Evolutionary conservation across 2,329 filamentous ascomycete genomes (phyloP), one percentile per base, ranked within the genome.

Genomic region (Ilyonectria robusta): DNA sequence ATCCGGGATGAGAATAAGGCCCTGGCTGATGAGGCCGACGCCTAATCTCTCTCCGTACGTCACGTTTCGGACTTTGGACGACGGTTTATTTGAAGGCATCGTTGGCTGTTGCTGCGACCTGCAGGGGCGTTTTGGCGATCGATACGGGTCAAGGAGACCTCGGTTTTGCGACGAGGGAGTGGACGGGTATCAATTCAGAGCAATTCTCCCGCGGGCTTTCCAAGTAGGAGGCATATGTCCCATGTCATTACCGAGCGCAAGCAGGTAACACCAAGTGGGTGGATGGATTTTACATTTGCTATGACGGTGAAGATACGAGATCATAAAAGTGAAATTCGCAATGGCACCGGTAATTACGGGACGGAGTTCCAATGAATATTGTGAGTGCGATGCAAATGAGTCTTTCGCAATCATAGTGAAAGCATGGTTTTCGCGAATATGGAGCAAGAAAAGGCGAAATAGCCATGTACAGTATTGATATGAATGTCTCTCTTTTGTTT

Each of bases 1-100:
- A 82, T 87, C 55, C 82, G 83, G 72, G 76, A 80, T 23, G 80
- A 81, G 48, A 75, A 75, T 37, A 76, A 70, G 64, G 59, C 69
- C 6, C 37, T 67, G 26, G 59, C 51, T 3, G 76, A 76, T 8
- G 72, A 63, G 11, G 53, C 57, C 11, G 57, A 69, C n/a, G 42
- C 17, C 2, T 75, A 65, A 65, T 9, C 48, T 37, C 13, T 23
- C 23, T 17, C 8, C 7, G 37, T 33, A 11, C 57, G 11, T 37
- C 44, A 31, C n/a, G 21, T 23, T 48, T 9, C 17, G 42, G 8
- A 37, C 21, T 15, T 60, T 11, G 8, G 15, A 19, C 13, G 33
- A 35, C 46, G 13, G 31, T 50, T 50, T 40, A n/a, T 48, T 35
- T 31, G 21, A 15, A 50, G 57, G 46, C 9, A 17, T 44, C 31